Conservation (phyloP, 2,329 filamentous ascomycete species). For the Fusarium coicis region DNA sequence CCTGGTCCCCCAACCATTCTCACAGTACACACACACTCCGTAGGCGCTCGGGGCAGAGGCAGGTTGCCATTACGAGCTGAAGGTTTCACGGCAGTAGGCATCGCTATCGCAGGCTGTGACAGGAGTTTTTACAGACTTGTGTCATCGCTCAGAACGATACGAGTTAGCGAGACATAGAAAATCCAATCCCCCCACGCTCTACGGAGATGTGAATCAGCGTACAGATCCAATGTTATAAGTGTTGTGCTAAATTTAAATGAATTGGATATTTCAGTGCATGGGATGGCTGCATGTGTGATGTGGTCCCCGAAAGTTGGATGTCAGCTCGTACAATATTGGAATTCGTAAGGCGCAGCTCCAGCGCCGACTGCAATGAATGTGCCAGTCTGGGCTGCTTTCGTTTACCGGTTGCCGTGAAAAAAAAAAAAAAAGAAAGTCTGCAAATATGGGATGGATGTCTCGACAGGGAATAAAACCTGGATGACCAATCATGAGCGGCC, state of each 20-base stretch:
- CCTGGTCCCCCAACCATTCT: slow-evolving; percentile 6
- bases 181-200: slow-evolving; percentile 10
- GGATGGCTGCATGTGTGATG: not conserved
- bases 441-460: slow-evolving; percentile 19
- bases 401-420: not conserved
- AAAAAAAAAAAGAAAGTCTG: slow-evolving; percentile 39
- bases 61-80: slow-evolving; percentile 17
- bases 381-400: not conserved
- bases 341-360: slow-evolving; percentile 16
- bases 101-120: slow-evolving; percentile 1
- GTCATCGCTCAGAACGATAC: slow-evolving; percentile 18
- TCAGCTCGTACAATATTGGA: slow-evolving; percentile 7
- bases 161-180: slow-evolving; percentile 2
- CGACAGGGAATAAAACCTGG: slow-evolving; percentile 25
- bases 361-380: slow-evolving; percentile 8
- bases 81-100: slow-evolving; percentile 19
- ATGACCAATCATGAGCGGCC: slow-evolving; percentile 35
- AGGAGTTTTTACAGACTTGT: slow-evolving; percentile 8
- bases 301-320: not conserved
- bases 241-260: not conserved
- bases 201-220: slow-evolving; percentile 9
- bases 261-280: slow-evolving; percentile 9
- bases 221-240: not conserved
- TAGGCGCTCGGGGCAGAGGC: slow-evolving; percentile 1
- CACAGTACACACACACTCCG: not conserved